phyloP scores from a whole-genome alignment of 805 yeast species.

The Brettanomyces nanus region DNA sequence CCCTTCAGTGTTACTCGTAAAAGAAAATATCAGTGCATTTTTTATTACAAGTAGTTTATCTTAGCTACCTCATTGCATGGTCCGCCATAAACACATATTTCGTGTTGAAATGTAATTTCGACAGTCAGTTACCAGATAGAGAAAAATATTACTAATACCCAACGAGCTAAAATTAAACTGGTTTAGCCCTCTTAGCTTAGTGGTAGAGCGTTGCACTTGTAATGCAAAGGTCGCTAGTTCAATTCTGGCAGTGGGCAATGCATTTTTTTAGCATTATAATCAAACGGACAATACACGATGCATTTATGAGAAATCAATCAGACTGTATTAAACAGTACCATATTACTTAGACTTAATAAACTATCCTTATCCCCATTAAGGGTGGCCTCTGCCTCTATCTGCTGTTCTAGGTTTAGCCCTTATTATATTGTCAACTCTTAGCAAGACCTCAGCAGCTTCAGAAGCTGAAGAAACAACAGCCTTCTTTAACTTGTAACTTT shows the following conservation, averaged over 20 bases:
- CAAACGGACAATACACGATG: no score
- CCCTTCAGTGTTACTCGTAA: no score
- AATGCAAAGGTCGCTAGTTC: slow-evolving; percentile 97
- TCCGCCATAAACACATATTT: no score
- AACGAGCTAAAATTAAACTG: no score
- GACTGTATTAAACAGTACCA: not conserved
- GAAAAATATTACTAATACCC: not conserved
- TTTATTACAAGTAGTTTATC: no score
- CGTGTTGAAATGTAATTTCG: no score
- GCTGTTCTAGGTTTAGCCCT: slow-evolving; percentile 98
- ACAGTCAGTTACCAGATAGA: no score
- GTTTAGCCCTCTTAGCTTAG: slow-evolving; percentile 89
- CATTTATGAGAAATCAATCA: no score
- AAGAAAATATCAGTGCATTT: no score
- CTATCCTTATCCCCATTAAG: not conserved
- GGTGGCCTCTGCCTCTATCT: slow-evolving; percentile 46
- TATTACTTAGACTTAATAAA: not conserved
- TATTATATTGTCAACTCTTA: slow-evolving; percentile 94
- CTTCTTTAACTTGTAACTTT: slow-evolving; percentile 81
- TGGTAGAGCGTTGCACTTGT: slow-evolving; percentile 99
- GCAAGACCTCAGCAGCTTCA: slow-evolving; percentile 95
- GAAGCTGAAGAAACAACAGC: slow-evolving; percentile 94
- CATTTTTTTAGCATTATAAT: not conserved
- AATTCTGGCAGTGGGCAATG: slow-evolving; percentile 76
- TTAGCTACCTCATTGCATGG: no score